Percentiles rank a stretch among this genome's conserved stretches.
phyloP scores from a whole-genome alignment of 148 eudicot species.

The Diospyros kaki region DNA sequence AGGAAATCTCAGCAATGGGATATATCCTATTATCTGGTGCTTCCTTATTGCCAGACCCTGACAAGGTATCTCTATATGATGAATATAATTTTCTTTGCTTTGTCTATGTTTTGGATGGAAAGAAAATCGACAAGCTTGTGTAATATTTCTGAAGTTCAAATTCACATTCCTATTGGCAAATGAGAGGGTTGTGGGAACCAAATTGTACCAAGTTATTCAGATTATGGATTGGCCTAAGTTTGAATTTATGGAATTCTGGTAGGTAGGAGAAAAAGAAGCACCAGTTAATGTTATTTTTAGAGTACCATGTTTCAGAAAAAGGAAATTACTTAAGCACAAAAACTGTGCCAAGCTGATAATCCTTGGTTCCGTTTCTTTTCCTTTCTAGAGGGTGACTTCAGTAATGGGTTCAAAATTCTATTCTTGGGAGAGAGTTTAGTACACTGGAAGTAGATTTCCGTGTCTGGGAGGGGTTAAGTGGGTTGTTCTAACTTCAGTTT shows the following conservation, averaged over 20 bases:
- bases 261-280: not conserved
- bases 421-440: no score
- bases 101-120: not conserved
- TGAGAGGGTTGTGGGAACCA: not conserved
- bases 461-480: not conserved
- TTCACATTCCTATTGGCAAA: not conserved
- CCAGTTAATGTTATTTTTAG: not conserved
- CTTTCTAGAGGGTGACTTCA: no score
- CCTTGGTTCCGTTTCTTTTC: not conserved
- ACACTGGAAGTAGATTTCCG: no score
- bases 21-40: constrained; percentile 60
- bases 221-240: not conserved
- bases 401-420: not conserved
- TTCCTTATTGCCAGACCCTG: constrained; percentile 58
- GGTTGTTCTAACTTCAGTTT: constrained; percentile 1
- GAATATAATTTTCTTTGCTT: constrained; percentile 9
- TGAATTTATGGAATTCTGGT: not conserved
- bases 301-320: not conserved
- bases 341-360: not conserved
- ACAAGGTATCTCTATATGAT: constrained; percentile 45
- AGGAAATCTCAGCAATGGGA: constrained; percentile 19
- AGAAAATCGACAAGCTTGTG: not conserved
- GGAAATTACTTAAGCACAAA: not conserved
- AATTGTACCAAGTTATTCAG: not conserved
- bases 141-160: not conserved